Evolutionary conservation across 176 grass and related monocot species (phyloP).

Genomic region (Saccharum spontaneum): DNA sequence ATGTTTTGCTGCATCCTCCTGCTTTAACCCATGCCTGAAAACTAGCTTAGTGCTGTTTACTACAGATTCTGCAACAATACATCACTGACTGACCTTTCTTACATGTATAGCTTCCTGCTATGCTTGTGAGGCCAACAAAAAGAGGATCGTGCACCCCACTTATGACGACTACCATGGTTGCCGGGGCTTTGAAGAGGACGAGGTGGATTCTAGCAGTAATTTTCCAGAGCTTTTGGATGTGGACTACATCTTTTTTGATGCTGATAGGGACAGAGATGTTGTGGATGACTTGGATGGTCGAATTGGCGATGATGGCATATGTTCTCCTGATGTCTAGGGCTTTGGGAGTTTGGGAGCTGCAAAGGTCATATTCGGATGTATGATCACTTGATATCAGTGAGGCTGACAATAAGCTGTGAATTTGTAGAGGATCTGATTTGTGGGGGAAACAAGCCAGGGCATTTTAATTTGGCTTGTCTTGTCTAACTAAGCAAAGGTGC

Average conservation of each 20-base stretch:
- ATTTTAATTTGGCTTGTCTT: too few species aligned
- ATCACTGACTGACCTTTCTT: not conserved
- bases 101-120: not conserved
- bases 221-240: too few species aligned
- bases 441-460: too few species aligned
- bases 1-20: not conserved
- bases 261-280: not conserved
- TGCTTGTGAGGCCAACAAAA: slow-evolving; percentile 25
- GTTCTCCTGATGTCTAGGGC: not conserved
- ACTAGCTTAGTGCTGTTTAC: too few species aligned
- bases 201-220: too few species aligned
- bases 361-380: not conserved
- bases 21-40: not conserved
- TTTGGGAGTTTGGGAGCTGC: not conserved
- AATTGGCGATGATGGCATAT: not conserved
- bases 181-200: slow-evolving; percentile 6
- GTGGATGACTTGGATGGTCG: not conserved
- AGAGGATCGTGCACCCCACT: slow-evolving; percentile 26
- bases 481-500: too few species aligned
- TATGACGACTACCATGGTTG: slow-evolving; percentile 10
- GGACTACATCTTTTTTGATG: slow-evolving; percentile 10
- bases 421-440: not conserved
- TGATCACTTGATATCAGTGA: not conserved
- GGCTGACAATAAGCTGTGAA: not conserved
- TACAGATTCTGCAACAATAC: too few species aligned